Percentiles rank a stretch among this genome's conserved stretches.
Evolutionary conservation across 352 stramenopile species (phyloP).

Genomic region (Phytopythium cucurbitacearum): DNA sequence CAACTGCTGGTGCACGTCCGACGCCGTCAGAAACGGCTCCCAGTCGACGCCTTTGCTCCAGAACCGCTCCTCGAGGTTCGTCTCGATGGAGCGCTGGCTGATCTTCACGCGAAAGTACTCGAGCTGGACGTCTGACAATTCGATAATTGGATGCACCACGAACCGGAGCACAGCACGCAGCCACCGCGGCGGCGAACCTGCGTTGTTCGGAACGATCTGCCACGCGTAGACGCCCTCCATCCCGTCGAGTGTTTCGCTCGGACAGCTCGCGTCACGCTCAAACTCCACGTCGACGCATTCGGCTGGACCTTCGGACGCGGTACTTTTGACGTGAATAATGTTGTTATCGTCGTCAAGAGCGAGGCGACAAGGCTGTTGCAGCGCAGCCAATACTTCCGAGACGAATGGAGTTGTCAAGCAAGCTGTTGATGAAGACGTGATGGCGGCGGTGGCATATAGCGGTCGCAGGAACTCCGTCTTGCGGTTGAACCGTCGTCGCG

Average conservation of each 20-base stretch:
- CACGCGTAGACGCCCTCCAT: conserved; percentile 37
- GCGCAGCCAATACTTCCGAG: conserved; percentile 11
- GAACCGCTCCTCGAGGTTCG: conserved; percentile 32
- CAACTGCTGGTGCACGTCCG: conserved; percentile 27
- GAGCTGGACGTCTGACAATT: conserved; percentile 21
- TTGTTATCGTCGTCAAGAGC: conserved; percentile 27
- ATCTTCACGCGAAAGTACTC: conserved; percentile 41
- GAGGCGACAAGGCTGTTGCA: conserved; percentile 19
- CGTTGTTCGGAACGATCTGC: conserved; percentile 16
- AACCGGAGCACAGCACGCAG: conserved; percentile 46
- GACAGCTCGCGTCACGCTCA: conserved; percentile 32
- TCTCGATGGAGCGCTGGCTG: conserved; percentile 22
- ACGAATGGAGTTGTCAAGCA: conserved; percentile 25
- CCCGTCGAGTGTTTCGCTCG: conserved; percentile 17
- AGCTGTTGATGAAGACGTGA: conserved; percentile 20
- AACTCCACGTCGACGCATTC: conserved; percentile 23
- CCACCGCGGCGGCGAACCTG: conserved; percentile 30
- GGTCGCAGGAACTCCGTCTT: conserved; percentile 46
- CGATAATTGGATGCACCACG: conserved; percentile 41
- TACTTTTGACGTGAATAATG: conserved; percentile 32
- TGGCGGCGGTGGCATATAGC: conserved; percentile 34
- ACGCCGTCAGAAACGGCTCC: conserved; percentile 17
- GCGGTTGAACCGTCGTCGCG: conserved; percentile 35
- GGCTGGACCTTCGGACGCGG: neutral
- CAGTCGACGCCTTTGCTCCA: conserved; percentile 67